Conservation (phyloP, 2,329 filamentous ascomycete genomes). For the Aspergillus eucalypticola region DNA sequence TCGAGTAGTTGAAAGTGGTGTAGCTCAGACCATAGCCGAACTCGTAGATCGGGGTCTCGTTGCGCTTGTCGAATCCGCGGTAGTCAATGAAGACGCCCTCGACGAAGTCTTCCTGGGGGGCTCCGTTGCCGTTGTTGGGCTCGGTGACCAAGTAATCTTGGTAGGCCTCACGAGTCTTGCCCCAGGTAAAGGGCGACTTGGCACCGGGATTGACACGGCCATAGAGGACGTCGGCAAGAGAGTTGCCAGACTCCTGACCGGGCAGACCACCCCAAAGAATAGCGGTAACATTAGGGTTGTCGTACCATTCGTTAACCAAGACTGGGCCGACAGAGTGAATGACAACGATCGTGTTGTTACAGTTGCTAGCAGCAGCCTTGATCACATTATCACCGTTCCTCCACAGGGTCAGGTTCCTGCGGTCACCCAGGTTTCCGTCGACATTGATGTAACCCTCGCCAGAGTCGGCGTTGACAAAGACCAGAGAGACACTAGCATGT, state of each 20-base stretch:
- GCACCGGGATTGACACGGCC: slow-evolving; percentile 64
- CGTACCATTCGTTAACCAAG: slow-evolving; percentile 64
- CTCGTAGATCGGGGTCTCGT: slow-evolving; percentile 60
- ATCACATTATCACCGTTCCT: slow-evolving; percentile 77
- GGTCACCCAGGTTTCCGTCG: slow-evolving; percentile 82
- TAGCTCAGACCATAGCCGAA: slow-evolving; percentile 65
- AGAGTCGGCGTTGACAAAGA: slow-evolving; percentile 84
- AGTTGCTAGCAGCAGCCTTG: slow-evolving; percentile 72
- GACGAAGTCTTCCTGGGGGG: slow-evolving; percentile 61
- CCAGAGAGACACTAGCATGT: slow-evolving; percentile 58
- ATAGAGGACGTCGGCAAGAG: slow-evolving; percentile 72
- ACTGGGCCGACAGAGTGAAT: slow-evolving; percentile 85
- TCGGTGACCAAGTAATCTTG: slow-evolving; percentile 58
- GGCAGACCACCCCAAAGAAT: slow-evolving; percentile 75
- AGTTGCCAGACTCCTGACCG: slow-evolving; percentile 73
- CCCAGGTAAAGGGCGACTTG: slow-evolving; percentile 65
- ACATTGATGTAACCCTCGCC: slow-evolving; percentile 85
- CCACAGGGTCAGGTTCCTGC: slow-evolving; percentile 92
- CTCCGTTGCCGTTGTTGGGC: slow-evolving; percentile 57
- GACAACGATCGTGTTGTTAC: slow-evolving; percentile 88
- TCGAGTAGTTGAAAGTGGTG: slow-evolving; percentile 63
- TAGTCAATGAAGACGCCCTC: slow-evolving; percentile 64
- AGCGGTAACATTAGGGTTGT: slow-evolving; percentile 68
- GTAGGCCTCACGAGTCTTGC: slow-evolving; percentile 54
- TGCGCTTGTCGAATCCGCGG: slow-evolving; percentile 55